Percentiles rank a stretch among this genome's conserved stretches.
phyloP scores from a whole-genome alignment of 805 yeast species.

The Grigorovia humatica region DNA sequence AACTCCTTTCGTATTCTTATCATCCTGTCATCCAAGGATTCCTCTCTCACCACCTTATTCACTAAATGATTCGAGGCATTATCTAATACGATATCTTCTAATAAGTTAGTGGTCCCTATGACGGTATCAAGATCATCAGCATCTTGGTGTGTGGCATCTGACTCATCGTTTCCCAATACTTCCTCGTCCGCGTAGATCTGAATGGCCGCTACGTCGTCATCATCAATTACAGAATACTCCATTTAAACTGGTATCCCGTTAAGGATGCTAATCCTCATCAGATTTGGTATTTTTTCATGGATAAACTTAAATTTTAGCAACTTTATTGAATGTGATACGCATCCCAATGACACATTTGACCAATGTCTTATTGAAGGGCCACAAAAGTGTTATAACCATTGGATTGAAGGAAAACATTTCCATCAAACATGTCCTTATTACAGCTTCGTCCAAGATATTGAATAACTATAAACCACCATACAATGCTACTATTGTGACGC shows the following conservation, averaged over 20 bases:
- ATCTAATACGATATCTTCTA: not conserved
- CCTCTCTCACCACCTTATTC: not conserved
- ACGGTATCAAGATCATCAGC: not conserved
- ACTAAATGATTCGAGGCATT: not conserved
- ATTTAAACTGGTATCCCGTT: no score
- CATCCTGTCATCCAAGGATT: not conserved
- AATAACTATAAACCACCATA: constrained; percentile 59
- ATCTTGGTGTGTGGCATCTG: not conserved
- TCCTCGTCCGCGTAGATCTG: not conserved
- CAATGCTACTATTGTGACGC: constrained; percentile 58
- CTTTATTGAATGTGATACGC: not conserved
- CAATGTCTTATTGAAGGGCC: not conserved
- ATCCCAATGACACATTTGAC: not conserved
- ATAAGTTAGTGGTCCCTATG: not conserved
- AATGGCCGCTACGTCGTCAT: not conserved
- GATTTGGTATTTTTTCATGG: no score
- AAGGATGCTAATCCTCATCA: no score
- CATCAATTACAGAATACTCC: not conserved
- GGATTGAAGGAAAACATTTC: constrained; percentile 74
- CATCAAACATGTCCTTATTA: constrained; percentile 55
- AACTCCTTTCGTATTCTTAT: not conserved
- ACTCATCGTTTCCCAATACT: not conserved
- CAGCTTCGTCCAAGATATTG: constrained; percentile 68
- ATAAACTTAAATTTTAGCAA: no score
- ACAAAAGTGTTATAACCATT: not conserved